Evolutionary conservation across 2,329 filamentous ascomycete genomes (phyloP).

Genomic region (Pseudovirgaria hyperparasitica): DNA sequence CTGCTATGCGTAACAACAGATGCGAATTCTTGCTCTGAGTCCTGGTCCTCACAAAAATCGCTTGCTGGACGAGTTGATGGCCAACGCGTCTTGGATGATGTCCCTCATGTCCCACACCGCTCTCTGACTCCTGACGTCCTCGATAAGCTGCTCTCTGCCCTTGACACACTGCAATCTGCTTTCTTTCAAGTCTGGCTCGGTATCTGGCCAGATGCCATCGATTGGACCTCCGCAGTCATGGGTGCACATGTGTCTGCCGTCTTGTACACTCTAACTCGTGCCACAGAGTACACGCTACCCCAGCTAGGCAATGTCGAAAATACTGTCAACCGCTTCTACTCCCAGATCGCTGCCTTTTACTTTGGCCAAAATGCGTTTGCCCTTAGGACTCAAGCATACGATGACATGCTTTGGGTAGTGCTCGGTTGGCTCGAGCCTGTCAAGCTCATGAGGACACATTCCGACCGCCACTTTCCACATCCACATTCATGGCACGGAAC

Average conservation of each 20-base stretch:
- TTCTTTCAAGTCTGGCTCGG: conserved; percentile 70
- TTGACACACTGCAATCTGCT: conserved; percentile 61
- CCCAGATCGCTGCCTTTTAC: conserved; percentile 64
- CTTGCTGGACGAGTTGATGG: too few species aligned
- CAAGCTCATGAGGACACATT: conserved; percentile 63
- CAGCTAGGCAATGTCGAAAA: conserved; percentile 54
- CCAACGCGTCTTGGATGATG: too few species aligned
- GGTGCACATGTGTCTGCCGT: conserved; percentile 67
- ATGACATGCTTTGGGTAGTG: conserved; percentile 93
- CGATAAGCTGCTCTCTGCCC: conserved; percentile 36
- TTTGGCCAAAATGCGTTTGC: conserved; percentile 72
- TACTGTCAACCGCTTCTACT: conserved; percentile 70
- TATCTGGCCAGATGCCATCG: conserved; percentile 75
- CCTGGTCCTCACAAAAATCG: too few species aligned
- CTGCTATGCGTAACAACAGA: too few species aligned
- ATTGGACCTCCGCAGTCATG: conserved; percentile 85
- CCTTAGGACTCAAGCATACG: conserved; percentile 68
- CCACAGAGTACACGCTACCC: conserved; percentile 34
- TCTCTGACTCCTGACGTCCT: conserved; percentile 13
- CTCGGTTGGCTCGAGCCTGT: conserved; percentile 79
- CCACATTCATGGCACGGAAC: conserved; percentile 55
- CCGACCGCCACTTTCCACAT: conserved; percentile 43
- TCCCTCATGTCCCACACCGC: too few species aligned
- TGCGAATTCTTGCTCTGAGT: too few species aligned
- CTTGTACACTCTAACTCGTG: conserved; percentile 56